A percentile compares a stretch with the other conserved stretches of the same genome.
phyloP scores from a whole-genome alignment of 2,329 filamentous ascomycete species.

The Fusarium bulbicola region DNA sequence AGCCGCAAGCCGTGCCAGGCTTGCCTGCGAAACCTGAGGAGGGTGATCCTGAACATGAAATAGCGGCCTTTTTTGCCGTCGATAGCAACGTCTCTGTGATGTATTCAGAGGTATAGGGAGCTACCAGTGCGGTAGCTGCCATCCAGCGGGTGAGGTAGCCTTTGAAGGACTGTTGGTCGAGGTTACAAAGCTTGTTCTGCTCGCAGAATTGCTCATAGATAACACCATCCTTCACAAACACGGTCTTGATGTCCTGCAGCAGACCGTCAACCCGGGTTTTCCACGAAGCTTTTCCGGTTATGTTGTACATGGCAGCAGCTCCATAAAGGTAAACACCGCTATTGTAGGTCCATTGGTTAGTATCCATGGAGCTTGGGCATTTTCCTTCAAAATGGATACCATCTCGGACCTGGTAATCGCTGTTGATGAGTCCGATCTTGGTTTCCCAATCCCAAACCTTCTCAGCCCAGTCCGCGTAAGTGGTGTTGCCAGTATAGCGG shows the following conservation, averaged over 20 bases:
- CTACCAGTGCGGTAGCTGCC: constrained; percentile 61
- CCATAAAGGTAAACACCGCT: constrained; percentile 72
- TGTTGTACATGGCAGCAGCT: constrained; percentile 68
- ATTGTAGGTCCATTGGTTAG: constrained; percentile 74
- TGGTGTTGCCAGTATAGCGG: constrained; percentile 80
- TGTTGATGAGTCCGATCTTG: constrained; percentile 63
- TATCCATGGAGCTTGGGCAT: constrained; percentile 33
- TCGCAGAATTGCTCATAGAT: constrained; percentile 77
- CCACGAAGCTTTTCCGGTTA: constrained; percentile 65
- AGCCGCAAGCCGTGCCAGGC: constrained; percentile 71
- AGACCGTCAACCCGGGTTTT: constrained; percentile 68
- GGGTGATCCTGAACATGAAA: constrained; percentile 60
- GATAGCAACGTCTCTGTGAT: neutral
- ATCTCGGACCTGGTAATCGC: constrained; percentile 63
- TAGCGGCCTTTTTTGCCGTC: constrained; percentile 57
- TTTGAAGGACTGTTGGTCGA: constrained; percentile 79
- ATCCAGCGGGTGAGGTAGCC: constrained; percentile 77
- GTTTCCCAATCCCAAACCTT: constrained; percentile 74
- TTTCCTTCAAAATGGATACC: constrained; percentile 47
- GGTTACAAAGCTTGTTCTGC: constrained; percentile 66
- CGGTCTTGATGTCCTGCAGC: constrained; percentile 56
- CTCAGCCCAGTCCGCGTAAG: constrained; percentile 80
- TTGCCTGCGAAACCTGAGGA: constrained; percentile 57
- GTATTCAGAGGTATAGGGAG: constrained; percentile 48
- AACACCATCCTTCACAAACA: constrained; percentile 64